Conservation (phyloP, 768 basidiomycete species). For the Psilocybe cyanescens region DNA sequence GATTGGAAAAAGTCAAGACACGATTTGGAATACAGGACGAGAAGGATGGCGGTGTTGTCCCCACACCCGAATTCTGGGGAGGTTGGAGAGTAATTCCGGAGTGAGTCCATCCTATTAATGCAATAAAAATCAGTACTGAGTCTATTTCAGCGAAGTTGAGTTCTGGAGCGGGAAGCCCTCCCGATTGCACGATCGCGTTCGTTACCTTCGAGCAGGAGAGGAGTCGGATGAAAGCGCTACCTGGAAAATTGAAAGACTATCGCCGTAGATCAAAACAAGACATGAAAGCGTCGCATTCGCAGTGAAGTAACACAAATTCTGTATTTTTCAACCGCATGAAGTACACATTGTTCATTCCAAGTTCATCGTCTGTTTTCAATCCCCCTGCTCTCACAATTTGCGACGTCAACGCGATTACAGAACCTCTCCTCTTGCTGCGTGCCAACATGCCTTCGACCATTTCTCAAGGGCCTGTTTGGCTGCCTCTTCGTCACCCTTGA, state of each 20-base stretch:
- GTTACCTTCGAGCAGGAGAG: slow-evolving; percentile 62
- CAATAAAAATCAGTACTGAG: slow-evolving; percentile 9
- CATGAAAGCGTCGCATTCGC: neutral
- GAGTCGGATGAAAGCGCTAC: slow-evolving; percentile 49
- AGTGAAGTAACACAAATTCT: neutral
- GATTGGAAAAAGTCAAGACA: slow-evolving; percentile 60
- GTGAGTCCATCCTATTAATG: slow-evolving; percentile 46
- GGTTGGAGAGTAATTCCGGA: slow-evolving; percentile 94
- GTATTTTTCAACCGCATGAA: slow-evolving; percentile 4
- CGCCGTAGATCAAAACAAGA: slow-evolving; percentile 52
- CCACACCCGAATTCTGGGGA: slow-evolving; percentile 92
- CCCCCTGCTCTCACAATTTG: neutral
- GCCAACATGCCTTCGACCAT: slow-evolving; percentile 46
- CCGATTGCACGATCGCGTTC: slow-evolving; percentile 88
- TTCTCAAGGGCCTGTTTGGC: slow-evolving; percentile 43
- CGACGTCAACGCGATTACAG: slow-evolving; percentile 1
- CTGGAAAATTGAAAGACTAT: slow-evolving; percentile 83
- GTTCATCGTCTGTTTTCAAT: neutral
- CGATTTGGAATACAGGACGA: slow-evolving; percentile 54
- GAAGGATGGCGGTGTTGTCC: slow-evolving; percentile 54
- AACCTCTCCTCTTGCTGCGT: slow-evolving; percentile 41
- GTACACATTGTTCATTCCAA: slow-evolving; percentile 7
- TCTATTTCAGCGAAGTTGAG: slow-evolving; percentile 80
- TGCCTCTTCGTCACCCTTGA: slow-evolving; percentile 43
- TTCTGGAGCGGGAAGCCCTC: slow-evolving; percentile 99